Percentiles rank a stretch among this genome's conserved stretches.
Conservation (phyloP, 2,329 filamentous ascomycete genomes). For the Dryadomyces sulphureus region DNA sequence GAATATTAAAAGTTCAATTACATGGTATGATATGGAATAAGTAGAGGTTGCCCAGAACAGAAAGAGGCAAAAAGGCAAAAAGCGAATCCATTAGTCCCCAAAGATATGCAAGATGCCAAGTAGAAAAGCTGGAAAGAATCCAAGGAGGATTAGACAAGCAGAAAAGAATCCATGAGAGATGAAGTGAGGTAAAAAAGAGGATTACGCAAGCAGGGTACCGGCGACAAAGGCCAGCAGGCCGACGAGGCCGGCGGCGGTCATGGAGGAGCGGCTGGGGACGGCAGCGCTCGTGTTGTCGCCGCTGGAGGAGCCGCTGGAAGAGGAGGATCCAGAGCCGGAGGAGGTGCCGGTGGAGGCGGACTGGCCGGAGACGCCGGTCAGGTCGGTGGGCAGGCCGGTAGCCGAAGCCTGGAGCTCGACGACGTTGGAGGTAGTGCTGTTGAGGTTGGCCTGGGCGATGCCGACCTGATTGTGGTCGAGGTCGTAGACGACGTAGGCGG, state of each 20-base stretch:
- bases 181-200: no score
- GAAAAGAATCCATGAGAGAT: no score
- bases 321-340: neutral
- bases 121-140: no score
- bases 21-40: no score
- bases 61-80: no score
- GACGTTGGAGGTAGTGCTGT: constrained; percentile 27
- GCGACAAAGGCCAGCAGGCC: constrained; percentile 14
- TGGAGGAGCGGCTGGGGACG: constrained; percentile 1
- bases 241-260: constrained; percentile 9
- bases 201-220: constrained; percentile 12
- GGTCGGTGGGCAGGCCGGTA: constrained; percentile 25
- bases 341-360: constrained; percentile 8
- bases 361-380: constrained; percentile 28
- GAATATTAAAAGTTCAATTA: no score
- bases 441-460: constrained; percentile 37
- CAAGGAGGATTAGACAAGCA: no score
- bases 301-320: constrained; percentile 6
- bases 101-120: no score
- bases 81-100: no score
- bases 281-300: constrained; percentile 5
- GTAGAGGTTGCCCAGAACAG: no score
- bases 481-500: constrained; percentile 41
- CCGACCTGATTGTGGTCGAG: constrained; percentile 33
- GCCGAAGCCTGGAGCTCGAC: constrained; percentile 27